These are phyloP conservation scores for Penicillium sp. DNA, from an alignment of 2,329 filamentous ascomycete genomes.

Conservation along the genomic window DNA sequence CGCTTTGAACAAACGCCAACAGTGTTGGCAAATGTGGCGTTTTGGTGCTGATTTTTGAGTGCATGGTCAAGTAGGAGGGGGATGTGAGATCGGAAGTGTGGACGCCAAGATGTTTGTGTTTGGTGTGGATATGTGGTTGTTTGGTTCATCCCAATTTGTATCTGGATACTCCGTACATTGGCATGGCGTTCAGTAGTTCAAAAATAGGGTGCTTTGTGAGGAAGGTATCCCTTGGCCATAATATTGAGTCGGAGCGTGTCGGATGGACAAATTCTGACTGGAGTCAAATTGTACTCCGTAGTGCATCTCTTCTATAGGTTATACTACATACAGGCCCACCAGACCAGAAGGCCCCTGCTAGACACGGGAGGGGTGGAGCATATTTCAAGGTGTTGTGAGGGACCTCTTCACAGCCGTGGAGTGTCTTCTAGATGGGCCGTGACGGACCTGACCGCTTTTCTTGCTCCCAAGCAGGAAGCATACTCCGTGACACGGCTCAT, in stretches of 20 bases:
- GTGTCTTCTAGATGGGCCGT: not conserved
- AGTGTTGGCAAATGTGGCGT: constrained; percentile 8
- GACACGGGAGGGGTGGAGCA: constrained; percentile 18
- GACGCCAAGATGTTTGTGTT: not conserved
- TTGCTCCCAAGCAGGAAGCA: not conserved
- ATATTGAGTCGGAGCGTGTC: constrained; percentile 17
- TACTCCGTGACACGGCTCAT: constrained; percentile 17
- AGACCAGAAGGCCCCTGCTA: constrained; percentile 12
- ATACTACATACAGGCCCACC: not conserved
- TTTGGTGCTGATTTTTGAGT: constrained; percentile 8
- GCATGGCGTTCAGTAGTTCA: constrained; percentile 4
- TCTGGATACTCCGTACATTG: not conserved
- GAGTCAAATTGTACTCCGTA: constrained; percentile 3
- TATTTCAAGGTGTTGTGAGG: not conserved
- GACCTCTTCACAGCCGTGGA: not conserved
- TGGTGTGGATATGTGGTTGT: not conserved
- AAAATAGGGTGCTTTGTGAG: not conserved
- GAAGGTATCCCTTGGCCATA: not conserved
- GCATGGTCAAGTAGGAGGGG: not conserved
- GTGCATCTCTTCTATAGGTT: constrained; percentile 10
- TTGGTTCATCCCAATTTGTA: not conserved
- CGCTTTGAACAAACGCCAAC: not conserved
- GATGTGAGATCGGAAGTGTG: not conserved
- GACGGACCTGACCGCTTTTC: constrained; percentile 15
- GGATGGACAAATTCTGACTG: constrained; percentile 16